Conservation (phyloP, 129 eudicot species). For the Apium graveolens region DNA sequence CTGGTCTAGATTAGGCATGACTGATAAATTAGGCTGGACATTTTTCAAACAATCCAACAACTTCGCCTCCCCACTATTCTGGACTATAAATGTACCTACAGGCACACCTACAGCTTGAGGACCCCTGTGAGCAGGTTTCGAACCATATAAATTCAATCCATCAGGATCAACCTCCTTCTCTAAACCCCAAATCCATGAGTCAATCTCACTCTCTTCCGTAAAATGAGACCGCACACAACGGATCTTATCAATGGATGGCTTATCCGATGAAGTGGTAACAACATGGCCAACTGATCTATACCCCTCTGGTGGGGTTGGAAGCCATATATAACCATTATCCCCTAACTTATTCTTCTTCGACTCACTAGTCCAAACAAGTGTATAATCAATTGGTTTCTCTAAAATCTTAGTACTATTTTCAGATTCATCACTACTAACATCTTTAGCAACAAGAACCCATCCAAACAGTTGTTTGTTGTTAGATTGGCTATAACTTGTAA, state of each 20-base stretch:
- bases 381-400: constrained; percentile 50
- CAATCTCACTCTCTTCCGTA: constrained; percentile 40
- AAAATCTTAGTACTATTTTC: constrained; percentile 19
- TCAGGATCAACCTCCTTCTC: constrained; percentile 23
- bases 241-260: constrained; percentile 50
- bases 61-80: constrained; percentile 22
- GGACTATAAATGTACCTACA: constrained; percentile 52
- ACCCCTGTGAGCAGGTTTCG: constrained; percentile 54
- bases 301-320: constrained; percentile 65
- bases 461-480: constrained; percentile 59
- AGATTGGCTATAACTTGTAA: constrained; percentile 62
- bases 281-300: constrained; percentile 63
- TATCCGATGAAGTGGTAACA: constrained; percentile 53
- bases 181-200: constrained; percentile 60
- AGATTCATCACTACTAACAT: constrained; percentile 20
- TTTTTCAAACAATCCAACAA: constrained; percentile 40
- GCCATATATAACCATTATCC: constrained; percentile 63
- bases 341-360: constrained; percentile 40
- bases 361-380: constrained; percentile 71
- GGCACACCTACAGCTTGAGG: constrained; percentile 36
- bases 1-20: constrained; percentile 69
- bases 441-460: constrained; percentile 57
- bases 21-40: constrained; percentile 16
- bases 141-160: constrained; percentile 40
- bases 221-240: constrained; percentile 61